phyloP scores from a whole-genome alignment of 2,329 filamentous ascomycete genomes.

The Apiospora hydei region DNA sequence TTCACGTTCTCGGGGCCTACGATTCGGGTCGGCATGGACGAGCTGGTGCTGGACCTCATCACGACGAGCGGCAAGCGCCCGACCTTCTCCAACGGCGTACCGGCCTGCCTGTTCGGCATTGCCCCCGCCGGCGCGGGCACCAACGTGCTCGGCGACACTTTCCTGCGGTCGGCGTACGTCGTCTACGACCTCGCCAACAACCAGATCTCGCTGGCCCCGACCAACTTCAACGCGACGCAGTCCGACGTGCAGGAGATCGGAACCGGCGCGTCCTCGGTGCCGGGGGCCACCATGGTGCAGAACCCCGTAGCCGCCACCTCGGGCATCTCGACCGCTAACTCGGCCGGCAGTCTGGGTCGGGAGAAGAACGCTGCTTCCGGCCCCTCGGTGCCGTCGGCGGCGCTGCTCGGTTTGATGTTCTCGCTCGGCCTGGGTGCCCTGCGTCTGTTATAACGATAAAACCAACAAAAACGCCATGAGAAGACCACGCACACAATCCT shows the following conservation, averaged over 20 bases:
- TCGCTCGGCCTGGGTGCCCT: neutral
- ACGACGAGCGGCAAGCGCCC: conserved; percentile 55
- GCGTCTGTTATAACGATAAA: neutral
- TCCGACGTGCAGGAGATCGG: conserved; percentile 63
- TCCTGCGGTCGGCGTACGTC: conserved; percentile 76
- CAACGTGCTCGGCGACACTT: conserved; percentile 76
- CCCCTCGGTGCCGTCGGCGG: neutral
- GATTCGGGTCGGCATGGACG: conserved; percentile 64
- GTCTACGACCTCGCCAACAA: conserved; percentile 79
- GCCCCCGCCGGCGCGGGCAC: conserved; percentile 61
- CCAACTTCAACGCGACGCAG: conserved; percentile 63
- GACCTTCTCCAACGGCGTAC: conserved; percentile 58
- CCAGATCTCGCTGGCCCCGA: conserved; percentile 74
- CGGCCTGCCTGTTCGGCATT: conserved; percentile 73
- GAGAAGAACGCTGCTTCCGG: conserved; percentile 6
- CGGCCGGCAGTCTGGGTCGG: neutral
- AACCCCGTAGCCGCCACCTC: conserved; percentile 58
- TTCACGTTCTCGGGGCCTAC: conserved; percentile 62
- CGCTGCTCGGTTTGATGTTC: neutral
- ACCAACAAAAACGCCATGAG: neutral
- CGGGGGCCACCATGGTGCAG: conserved; percentile 58
- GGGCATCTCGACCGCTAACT: conserved; percentile 41
- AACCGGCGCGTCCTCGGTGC: conserved; percentile 56
- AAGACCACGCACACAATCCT: neutral
- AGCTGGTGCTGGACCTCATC: conserved; percentile 64